Percentiles rank a stretch among this genome's conserved stretches.
Conservation (phyloP, 2,329 filamentous ascomycete species). For the Macrophomina tecta region DNA sequence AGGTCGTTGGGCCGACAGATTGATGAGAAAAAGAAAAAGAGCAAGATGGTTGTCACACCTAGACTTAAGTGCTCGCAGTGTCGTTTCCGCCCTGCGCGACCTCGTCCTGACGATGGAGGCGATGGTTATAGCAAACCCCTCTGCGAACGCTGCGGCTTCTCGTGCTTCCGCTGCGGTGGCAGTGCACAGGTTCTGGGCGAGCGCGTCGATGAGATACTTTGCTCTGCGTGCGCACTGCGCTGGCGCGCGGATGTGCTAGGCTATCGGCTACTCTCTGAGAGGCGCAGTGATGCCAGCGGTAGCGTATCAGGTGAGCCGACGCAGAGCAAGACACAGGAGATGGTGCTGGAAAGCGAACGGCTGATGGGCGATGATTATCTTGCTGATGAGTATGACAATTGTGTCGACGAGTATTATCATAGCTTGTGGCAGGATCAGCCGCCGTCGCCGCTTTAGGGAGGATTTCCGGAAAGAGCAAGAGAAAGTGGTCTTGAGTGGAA, state of each 20-base stretch:
- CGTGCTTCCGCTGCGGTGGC: constrained; percentile 49
- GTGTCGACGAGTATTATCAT: constrained; percentile 1
- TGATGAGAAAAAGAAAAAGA: background rate
- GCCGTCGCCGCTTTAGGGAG: background rate
- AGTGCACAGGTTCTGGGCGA: constrained; percentile 29
- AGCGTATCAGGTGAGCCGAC: background rate
- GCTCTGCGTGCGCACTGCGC: background rate
- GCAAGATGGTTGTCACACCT: background rate
- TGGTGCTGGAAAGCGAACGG: background rate
- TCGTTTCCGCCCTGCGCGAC: constrained; percentile 37
- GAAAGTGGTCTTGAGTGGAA: no score
- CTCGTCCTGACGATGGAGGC: constrained; percentile 20
- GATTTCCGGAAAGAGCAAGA: no score
- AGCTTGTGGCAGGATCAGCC: constrained; percentile 7
- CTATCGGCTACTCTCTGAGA: background rate
- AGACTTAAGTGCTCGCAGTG: constrained; percentile 42
- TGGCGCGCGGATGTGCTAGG: constrained; percentile 26
- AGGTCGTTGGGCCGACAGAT: constrained; percentile 21
- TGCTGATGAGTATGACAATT: background rate
- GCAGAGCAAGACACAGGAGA: background rate
- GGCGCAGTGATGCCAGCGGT: background rate
- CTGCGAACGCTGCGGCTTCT: constrained; percentile 51
- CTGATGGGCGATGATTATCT: background rate
- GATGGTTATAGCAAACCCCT: constrained; percentile 27
- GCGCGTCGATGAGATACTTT: constrained; percentile 31